Base-by-base conservation (phyloP, 1,139 yeast species). In the Geotrichum candidum region DNA sequence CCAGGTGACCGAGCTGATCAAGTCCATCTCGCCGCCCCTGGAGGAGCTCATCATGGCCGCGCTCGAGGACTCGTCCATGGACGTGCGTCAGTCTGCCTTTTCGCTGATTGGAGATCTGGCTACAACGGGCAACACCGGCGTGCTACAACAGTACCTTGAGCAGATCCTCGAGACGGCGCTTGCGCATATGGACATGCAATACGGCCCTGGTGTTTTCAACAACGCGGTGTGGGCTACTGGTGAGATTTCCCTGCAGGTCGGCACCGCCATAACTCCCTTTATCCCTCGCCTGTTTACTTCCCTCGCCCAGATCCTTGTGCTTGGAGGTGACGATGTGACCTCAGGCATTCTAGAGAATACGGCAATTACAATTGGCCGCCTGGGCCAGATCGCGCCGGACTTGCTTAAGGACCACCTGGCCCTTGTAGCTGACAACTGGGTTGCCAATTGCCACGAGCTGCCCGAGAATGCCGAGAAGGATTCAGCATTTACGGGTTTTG, bases 161-260 rank as follows among this genome's bases (percentile, higher is more conserved):
- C 79, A 81, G 52, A 77, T 90, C 35, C 78, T 91, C 70, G 78
- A 85, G 35, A 80, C 83, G 61, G 82, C 88, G 65, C 86, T 91
- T 4, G 65, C 70, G 22, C 77, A 76, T 60, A 83, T 86, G 65
- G 96, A 89, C 71, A 79, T 88, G 66, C 63, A 63, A 11, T 63
- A 57, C 33, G 66, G 68, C 11, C 81, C 78, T n/a, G 83, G 94
- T 23, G 87, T 89, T 57, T 82, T 87, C 73, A 90, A 91, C 72
- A 94, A 94, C 74, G 96, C 98, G 0, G 85, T 90, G 58, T 94
- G 99, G 99, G 83, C 96, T 1, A 77, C 89, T 23, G 99, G 99
- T 46, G 96, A 94, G 73, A 84, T 95, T 51, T 79, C 89, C 1
- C 78, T 91, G 69, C 82, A 90, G 66, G 72, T 86, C 35, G 73